Base-by-base conservation (phyloP, 768 basidiomycete genomes). In the Boletus edulis region DNA sequence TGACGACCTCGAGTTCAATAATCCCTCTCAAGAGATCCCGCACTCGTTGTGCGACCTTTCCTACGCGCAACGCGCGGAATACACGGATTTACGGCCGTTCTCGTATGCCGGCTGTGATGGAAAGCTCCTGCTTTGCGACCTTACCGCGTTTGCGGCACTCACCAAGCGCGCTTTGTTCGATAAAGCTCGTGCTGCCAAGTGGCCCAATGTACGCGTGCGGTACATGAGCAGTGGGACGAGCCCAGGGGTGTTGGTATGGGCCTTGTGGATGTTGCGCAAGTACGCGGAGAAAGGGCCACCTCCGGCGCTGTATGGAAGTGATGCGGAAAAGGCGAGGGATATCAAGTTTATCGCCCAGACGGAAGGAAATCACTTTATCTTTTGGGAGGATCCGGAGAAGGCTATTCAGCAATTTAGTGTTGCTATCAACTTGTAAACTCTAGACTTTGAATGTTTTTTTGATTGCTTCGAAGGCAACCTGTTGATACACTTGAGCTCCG, bases 351-450 rank as follows among this genome's bases (percentile, higher is more conserved):
- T 58, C 9, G 24, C 8, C 4, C 55, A 65, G 17, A 31, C 44
- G 9, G 62, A 65, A 40, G 64, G 64, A 35, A 67, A 65, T 35
- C 65, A 65, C 45, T 65, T 67, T 14, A 17, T 61, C 22, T 67
- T 62, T 41, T 65, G 62, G 64, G 63, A 65, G 0, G 52, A 64
- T 10, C 64, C 66, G 12, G 54, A 65, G 59, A 57, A 52, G 46
- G 59, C 62, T 22, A 57, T 67, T n/a, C 41, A 55, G 29, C 59
- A 63, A 12, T 65, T 54, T 31, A 34, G 10, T n/a, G 22, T 2
- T 1, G 29, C 56, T 4, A 58, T 64, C 35, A 53, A 44, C 18
- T 39, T 58, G 39, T 62, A 51, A 32, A 14, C 39, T n/a, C 9
- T 29, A 29, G 34, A 34, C 13, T 34, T 34, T 34, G 32, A 34